Base-by-base conservation (phyloP, 371 early-diverging fungal genomes). In the Mortierella sp. region DNA sequence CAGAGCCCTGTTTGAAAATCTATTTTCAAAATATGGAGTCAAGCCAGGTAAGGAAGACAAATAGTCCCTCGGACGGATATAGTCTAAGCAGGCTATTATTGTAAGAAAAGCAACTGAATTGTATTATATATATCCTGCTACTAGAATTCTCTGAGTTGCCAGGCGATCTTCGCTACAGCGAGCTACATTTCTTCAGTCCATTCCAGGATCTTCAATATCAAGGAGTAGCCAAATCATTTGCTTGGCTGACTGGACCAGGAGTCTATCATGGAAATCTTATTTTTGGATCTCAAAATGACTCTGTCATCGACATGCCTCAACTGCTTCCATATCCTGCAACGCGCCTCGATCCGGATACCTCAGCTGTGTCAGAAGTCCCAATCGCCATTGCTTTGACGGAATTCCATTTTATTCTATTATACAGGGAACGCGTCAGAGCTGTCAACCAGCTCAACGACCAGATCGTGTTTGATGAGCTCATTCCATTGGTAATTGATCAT, bases 351-450 rank as follows among this genome's bases (percentile, higher is more conserved):
- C 83, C 85, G 28, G 86, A 88, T 35, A 70, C 85, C 20, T 68
- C 86, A 1, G 72, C 83, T 26, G 71, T 86, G 72, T 79, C 12
- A 14, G 93, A 93, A 64, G 79, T 87, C 40, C 97, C 96, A 0
- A 84, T 95, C 5, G 88, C 95, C 0, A 83, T 96, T 65, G 93
- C 92, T 6, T 75, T 95, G 64, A 96, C 97, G 5, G 94, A 95
- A 79, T 97, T 96, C 75, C 98, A 97, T 72, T 93, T 93, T 70
- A 83, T 97, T 55, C 84, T 97, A 45, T 86, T 97, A 35, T 96
- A 94, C 83, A 85, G 88, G 30, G 89, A 91, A 73, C 86, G 90
- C 49, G 79, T 97, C 8, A 85, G 92, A 49, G 97, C 95, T 2
- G 85, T 97, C 35, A 93, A 91, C 72, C 89, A 89, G 64, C 87